Conservation (phyloP, 2,329 filamentous ascomycete species). For the Volutella citrinella region DNA sequence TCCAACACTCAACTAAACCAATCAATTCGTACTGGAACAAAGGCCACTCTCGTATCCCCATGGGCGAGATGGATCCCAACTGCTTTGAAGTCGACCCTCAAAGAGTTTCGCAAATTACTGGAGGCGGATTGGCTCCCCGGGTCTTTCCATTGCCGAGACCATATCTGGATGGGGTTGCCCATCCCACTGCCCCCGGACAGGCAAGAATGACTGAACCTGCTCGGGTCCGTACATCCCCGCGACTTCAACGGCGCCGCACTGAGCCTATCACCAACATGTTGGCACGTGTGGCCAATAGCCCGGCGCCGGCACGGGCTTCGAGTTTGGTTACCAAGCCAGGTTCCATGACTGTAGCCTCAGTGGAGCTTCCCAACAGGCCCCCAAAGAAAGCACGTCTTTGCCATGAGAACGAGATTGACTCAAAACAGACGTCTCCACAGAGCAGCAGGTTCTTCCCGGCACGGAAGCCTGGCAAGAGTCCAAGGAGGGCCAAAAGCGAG, state of each 20-base stretch:
- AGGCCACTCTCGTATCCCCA: constrained; percentile 47
- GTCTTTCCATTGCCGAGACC: constrained; percentile 59
- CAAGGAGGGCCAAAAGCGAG: constrained; percentile 34
- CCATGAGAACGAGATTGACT: constrained; percentile 41
- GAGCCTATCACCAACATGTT: constrained; percentile 50
- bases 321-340: constrained; percentile 11
- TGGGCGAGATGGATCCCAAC: constrained; percentile 62
- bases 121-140: constrained; percentile 48
- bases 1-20: constrained; percentile 40
- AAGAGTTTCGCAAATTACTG: constrained; percentile 45
- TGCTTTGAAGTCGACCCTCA: constrained; percentile 54
- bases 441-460: constrained; percentile 55
- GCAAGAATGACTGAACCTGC: constrained; percentile 13
- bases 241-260: constrained; percentile 47
- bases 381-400: constrained; percentile 58
- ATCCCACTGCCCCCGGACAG: constrained; percentile 11
- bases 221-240: constrained; percentile 33
- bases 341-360: constrained; percentile 9
- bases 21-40: constrained; percentile 57
- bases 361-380: constrained; percentile 36
- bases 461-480: constrained; percentile 22
- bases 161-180: constrained; percentile 43
- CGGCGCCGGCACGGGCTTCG: constrained; percentile 14
- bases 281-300: constrained; percentile 19
- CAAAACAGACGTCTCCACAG: constrained; percentile 33